phyloP scores from a whole-genome alignment of 768 basidiomycete genomes.

The Tulasnella calospora region DNA sequence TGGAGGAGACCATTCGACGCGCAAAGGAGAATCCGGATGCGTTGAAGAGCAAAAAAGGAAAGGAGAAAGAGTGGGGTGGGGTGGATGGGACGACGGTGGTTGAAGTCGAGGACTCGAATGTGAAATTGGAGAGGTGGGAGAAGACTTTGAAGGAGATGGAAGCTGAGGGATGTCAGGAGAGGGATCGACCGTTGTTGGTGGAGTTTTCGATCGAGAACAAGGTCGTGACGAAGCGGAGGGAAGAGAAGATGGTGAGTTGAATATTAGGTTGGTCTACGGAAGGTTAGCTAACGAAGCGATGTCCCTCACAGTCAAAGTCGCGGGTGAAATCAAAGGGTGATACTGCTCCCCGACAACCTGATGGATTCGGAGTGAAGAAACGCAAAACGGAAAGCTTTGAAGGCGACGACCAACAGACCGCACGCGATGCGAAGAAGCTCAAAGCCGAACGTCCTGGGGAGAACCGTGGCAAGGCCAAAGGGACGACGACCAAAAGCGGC shows the following conservation, averaged over 20 bases:
- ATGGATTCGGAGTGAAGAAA: not conserved
- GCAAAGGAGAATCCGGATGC: conserved; percentile 64
- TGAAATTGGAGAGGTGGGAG: conserved; percentile 55
- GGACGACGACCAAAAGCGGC: not conserved
- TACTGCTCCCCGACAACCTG: not conserved
- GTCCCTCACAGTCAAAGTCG: not conserved
- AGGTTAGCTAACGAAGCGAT: not conserved
- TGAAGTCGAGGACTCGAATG: conserved; percentile 47
- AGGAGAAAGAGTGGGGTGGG: conserved; percentile 41
- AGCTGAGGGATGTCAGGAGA: conserved; percentile 32
- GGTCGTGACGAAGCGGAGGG: conserved; percentile 77
- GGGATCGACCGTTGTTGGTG: conserved; percentile 62
- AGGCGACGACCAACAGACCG: not conserved
- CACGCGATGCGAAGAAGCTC: not conserved
- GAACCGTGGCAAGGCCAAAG: not conserved
- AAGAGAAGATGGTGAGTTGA: conserved; percentile 37
- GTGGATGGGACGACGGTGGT: conserved; percentile 38
- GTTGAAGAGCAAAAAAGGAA: conserved; percentile 39
- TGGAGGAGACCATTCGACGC: conserved; percentile 38
- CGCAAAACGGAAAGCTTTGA: not conserved
- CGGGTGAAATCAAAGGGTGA: not conserved
- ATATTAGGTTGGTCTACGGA: not conserved
- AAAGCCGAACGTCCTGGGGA: not conserved
- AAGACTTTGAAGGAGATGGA: conserved; percentile 45
- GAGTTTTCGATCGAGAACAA: conserved; percentile 97